A percentile compares a stretch with the other conserved stretches of the same genome.
phyloP scores from a whole-genome alignment of 306 rosid species.

The Herpetospermum pedunculosum region DNA sequence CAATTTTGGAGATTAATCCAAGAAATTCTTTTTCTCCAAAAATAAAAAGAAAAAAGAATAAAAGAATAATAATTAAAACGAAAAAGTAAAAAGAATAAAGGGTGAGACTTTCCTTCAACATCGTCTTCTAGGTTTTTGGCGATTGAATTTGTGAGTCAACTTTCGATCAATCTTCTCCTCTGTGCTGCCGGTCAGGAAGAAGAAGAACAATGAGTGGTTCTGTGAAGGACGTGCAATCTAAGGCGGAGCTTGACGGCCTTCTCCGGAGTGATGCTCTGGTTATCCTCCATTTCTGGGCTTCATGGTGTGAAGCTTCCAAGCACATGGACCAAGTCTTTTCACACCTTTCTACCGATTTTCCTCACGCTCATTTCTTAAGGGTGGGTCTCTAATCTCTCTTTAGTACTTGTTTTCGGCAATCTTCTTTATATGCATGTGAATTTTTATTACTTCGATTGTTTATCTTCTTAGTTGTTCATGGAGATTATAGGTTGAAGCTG shows the following conservation, averaged over 20 bases:
- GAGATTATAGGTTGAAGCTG: constrained; percentile 72
- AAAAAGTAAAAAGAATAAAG: too few relatives aligned
- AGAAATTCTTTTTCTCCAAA: neutral
- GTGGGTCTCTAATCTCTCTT: constrained; percentile 21
- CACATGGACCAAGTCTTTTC: constrained; percentile 88
- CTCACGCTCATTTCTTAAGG: constrained; percentile 63
- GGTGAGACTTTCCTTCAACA: too few relatives aligned
- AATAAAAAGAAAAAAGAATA: too few relatives aligned
- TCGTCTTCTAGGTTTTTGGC: neutral
- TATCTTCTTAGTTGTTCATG: neutral
- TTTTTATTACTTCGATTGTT: neutral
- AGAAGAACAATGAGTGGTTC: constrained; percentile 58
- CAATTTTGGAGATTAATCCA: neutral
- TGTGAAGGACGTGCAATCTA: constrained; percentile 56
- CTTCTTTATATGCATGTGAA: neutral
- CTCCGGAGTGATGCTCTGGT: constrained; percentile 50
- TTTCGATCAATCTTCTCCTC: neutral
- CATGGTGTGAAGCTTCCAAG: constrained; percentile 96
- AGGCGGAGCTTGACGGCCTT: constrained; percentile 47
- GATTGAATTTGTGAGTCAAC: neutral
- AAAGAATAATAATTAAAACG: neutral
- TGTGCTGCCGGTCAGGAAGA: neutral
- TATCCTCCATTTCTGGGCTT: constrained; percentile 82
- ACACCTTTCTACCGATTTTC: constrained; percentile 76
- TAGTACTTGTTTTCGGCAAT: neutral